Evolutionary conservation across 805 yeast species (phyloP), one percentile per base, ranked within the genome.

Genomic region (Ogataea nitratoaversa): DNA sequence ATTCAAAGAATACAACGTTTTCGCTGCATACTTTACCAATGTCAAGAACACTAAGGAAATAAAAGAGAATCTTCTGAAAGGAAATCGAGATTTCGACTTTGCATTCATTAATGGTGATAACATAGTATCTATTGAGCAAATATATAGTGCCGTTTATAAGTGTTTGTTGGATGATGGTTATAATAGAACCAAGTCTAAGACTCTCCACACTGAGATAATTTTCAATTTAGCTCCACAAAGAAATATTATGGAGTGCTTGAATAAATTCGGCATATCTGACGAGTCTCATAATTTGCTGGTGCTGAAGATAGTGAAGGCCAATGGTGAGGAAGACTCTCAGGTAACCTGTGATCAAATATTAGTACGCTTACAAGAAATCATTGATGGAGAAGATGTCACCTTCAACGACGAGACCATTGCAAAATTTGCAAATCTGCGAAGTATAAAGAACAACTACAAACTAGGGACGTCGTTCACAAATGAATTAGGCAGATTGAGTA

Each of bases 161-260:
- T 75, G 86, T 2, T 50, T 85, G 2, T 58, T 71, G 12, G 89
- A 84, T 56, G 50, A 59, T 19, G 56, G 56, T 1, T 65, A 67
- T 28, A 74, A 67, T 12, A 68, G 60, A 17, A 68, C 76, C 67
- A 72, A 80, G 48, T 81, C 95, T 8, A 78, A 73, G 48, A 72
- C 79, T 1, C 50, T 86, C 24, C 84, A 84, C 54, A 79, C 93
- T 0, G 95, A 87, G 53, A 67, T 83, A 30, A 73, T 85, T 19
- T 75, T 81, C 53, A 75, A 79, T 42, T 63, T 87, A 43, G 77
- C 89, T 1, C 87, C 91, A 2, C 71, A 78, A 7, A 80, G 78
- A 49, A 84, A 83, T 54, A 80, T 82, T 30, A 71, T 76, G 66
- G 93, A 86, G 43, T 82, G 88, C 1, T 66, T 86, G 46, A 76